Percentiles rank a stretch among this genome's conserved stretches.
These are phyloP conservation scores for Fusarium dimerum DNA, from an alignment of 2,329 filamentous ascomycete genomes.

Conservation along the genomic window DNA sequence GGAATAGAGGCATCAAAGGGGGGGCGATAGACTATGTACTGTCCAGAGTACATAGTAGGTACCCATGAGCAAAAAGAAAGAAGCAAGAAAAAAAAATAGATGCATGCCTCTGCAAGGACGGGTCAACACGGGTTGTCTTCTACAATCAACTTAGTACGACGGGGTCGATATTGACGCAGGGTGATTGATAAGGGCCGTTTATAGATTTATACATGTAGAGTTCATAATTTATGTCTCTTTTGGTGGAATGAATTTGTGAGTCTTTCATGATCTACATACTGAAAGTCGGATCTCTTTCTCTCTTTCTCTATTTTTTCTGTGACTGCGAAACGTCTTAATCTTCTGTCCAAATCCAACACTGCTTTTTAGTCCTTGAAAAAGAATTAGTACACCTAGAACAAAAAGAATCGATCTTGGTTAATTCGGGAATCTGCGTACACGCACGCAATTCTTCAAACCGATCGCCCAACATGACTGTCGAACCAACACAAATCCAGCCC, in stretches of 20 bases:
- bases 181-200: background rate
- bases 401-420: background rate
- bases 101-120: background rate
- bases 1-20: too few relatives aligned
- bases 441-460: background rate
- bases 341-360: too few relatives aligned
- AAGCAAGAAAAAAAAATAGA: background rate
- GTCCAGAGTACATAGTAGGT: too few relatives aligned
- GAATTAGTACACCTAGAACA: background rate
- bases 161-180: background rate
- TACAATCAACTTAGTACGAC: background rate
- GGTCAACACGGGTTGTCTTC: background rate
- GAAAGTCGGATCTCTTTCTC: too few relatives aligned
- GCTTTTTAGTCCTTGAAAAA: too few relatives aligned
- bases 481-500: conserved; percentile 30
- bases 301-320: too few relatives aligned
- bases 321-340: too few relatives aligned
- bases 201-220: background rate
- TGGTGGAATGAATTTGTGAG: background rate
- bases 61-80: background rate
- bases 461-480: conserved; percentile 33
- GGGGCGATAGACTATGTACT: too few relatives aligned
- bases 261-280: too few relatives aligned
- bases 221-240: background rate
- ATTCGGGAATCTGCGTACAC: background rate